Evolutionary conservation across 345 rosid genomes (phyloP), one percentile per base, ranked within the genome.

Genomic region (Salix dunnii): DNA sequence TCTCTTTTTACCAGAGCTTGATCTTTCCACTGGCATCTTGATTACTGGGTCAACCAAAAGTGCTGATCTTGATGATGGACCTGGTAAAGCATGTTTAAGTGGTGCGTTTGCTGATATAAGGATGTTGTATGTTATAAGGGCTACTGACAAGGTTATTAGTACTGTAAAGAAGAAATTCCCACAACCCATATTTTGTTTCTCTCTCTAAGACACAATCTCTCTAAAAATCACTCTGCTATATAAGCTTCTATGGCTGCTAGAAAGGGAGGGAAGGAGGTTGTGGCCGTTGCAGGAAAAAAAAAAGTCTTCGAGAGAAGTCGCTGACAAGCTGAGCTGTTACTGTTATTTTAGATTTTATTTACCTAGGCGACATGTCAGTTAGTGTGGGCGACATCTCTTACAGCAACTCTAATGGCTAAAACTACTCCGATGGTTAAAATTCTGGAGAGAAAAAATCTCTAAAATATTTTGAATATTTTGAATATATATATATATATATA

Each of bases 51-150:
- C 97, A 23, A 88, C 78, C 23, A 84, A 80, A 40, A 84, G 36
- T 27, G 40, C 6, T 21, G 86, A 79, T 9, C 85, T 78, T 6
- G 87, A 74, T 51, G 92, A 88, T 62, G 87, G 97, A 21, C 92
- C 97, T 0, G 98, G 98, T 3, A 96, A 86, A 12, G 81, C 97
- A 76, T 93, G 96, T 81, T 82, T 88, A 76, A 96, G 92, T 77
- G 97, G 97, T 25, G 98, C 90, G 81, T 84, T 94, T 4, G 99
- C 93, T n/a, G 98, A 91, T 81, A 96, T 88, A 84, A 96, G 87
- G 85, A 96, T 88, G 86, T 94, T 94, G 92, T 96, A 96, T 8
- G 99, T 94, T 75, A 96, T 96, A 3, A 96, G 88, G 63, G 98
- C 93, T 14, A 89, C 93, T 48, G 99, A 92, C 78, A 96, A 89